Percentiles rank a stretch among this genome's conserved stretches.
phyloP scores from a whole-genome alignment of 805 yeast genomes.

The Jamesozyma gamospora region DNA sequence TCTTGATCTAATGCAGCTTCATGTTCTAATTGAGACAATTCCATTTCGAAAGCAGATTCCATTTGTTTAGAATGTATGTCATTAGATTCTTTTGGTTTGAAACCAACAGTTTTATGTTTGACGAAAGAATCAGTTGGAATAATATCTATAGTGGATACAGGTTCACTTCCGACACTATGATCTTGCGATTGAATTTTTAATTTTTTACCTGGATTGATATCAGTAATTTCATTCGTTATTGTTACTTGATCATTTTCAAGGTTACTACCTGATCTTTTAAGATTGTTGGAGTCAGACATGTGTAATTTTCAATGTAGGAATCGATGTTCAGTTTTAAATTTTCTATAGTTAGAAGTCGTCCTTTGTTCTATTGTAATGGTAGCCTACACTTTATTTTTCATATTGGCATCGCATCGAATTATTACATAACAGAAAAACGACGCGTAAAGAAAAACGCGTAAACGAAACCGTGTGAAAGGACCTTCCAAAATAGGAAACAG shows the following conservation, averaged over 20 bases:
- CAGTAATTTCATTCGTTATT: neutral
- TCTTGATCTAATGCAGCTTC: constrained; percentile 18
- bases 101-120: constrained; percentile 26
- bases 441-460: no score
- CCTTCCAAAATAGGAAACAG: no score
- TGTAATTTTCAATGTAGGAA: no score
- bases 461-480: no score
- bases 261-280: constrained; percentile 1
- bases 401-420: no score
- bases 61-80: constrained; percentile 16
- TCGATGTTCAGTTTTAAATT: no score
- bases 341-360: no score
- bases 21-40: constrained; percentile 26
- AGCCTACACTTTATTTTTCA: no score
- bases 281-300: no score
- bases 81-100: constrained; percentile 19
- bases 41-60: constrained; percentile 23
- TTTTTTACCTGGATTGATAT: constrained; percentile 14
- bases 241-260: neutral
- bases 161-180: constrained; percentile 27
- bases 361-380: no score
- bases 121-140: constrained; percentile 25
- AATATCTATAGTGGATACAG: constrained; percentile 27
- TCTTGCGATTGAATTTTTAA: constrained; percentile 22
- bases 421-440: no score